Evolutionary conservation across 306 rosid species (phyloP), one percentile per base, ranked within the genome.

Genomic region (Prunus campanulata): DNA sequence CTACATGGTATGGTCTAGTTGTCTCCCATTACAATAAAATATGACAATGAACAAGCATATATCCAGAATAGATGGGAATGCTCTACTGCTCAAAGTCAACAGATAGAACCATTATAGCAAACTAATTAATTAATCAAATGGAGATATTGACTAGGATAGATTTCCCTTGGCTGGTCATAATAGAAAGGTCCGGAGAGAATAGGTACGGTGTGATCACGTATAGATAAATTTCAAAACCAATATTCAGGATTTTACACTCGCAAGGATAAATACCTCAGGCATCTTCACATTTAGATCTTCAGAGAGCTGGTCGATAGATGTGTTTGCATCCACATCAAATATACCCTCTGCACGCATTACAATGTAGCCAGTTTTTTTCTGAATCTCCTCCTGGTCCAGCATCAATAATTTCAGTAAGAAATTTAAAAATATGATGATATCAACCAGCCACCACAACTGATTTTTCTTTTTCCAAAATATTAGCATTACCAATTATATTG

Each of bases 321-420:
- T 93, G 86, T 96, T 96, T 52, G 99, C 99, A 87, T 96, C 99
- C 63, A 96, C 99, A 42, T 96, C 99, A 75, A 85, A 96, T 56
- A 96, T 81, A 77, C 99, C 99, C 79, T 89, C 91, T 0, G 99
- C 98, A 71, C 97, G 93, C 97, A 96, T 96, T 80, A 96, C 98
- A 61, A 96, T 81, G 80, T 96, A 96, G 75, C 99, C 99, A n/a
- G 97, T 96, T 86, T 93, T 96, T 68, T 93, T 96, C 85, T 96
- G 97, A 79, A 96, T 96, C 89, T 93, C 99, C 87, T 96, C 99
- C 99, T 96, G 83, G 63, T 60, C 54, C 32, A 84, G 66, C 56
- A 66, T 69, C 81, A 72, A n/a, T 32, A 82, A 70, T 78, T 72
- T 67, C 68, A 74, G 55, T 55, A 68, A 48, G 55, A 54, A 16